Conservation (phyloP, 2,329 filamentous ascomycete species). For the Venturiaceae sp. region DNA sequence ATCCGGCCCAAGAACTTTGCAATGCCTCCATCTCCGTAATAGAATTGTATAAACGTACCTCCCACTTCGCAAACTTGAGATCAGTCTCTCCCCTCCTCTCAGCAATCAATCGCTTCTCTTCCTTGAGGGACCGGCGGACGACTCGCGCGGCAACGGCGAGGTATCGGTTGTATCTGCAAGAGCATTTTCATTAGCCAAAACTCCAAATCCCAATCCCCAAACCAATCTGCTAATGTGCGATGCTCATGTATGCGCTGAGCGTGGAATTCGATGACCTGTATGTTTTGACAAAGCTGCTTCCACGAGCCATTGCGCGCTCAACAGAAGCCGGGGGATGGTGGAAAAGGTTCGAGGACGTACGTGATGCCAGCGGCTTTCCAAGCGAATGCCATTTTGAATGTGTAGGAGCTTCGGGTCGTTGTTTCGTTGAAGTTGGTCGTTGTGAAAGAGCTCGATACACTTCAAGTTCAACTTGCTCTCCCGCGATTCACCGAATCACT, state of each 20-base stretch:
- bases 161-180: conserved; percentile 98
- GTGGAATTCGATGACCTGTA: too few relatives aligned
- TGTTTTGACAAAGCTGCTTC: too few relatives aligned
- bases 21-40: background rate
- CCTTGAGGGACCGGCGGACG: conserved; percentile 94
- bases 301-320: conserved; percentile 2
- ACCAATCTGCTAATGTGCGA: background rate
- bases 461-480: background rate
- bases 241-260: too few relatives aligned
- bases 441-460: background rate
- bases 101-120: conserved; percentile 76
- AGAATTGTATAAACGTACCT: conserved; percentile 52
- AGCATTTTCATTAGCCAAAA: too few relatives aligned
- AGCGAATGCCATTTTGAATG: conserved; percentile 80
- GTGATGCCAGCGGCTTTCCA: conserved; percentile 98
- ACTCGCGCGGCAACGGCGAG: conserved; percentile 88
- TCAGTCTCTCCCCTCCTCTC: conserved; percentile 89
- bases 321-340: too few relatives aligned
- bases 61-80: conserved; percentile 86
- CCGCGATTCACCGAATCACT: too few relatives aligned
- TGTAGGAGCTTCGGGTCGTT: conserved; percentile 7
- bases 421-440: background rate
- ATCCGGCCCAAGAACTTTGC: background rate
- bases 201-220: background rate
- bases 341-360: conserved; percentile 47